A percentile compares a stretch with the other conserved stretches of the same genome.
These are phyloP conservation scores for Patellaria atrata DNA, from an alignment of 495 filamentous ascomycete species.

Conservation along the genomic window DNA sequence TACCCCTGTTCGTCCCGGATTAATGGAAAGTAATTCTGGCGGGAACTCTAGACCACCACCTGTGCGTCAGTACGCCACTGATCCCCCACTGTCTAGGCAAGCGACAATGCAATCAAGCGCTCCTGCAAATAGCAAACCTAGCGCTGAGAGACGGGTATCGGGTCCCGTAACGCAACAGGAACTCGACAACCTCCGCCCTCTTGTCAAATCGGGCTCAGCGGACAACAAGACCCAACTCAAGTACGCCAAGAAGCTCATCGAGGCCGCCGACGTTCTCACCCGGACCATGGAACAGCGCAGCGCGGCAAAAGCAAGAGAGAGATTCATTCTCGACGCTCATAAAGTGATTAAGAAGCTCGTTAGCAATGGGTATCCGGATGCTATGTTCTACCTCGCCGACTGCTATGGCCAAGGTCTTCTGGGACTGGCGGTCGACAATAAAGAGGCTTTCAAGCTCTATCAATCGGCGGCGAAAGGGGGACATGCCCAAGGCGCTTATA, in stretches of 20 bases:
- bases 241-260: slow-evolving; percentile 73
- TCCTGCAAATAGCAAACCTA: too few relatives aligned
- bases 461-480: slow-evolving; percentile 84
- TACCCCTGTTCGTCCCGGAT: slow-evolving; percentile 62
- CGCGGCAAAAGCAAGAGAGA: slow-evolving; percentile 62
- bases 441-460: slow-evolving; percentile 84
- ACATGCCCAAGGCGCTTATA: slow-evolving; percentile 76
- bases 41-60: slow-evolving; percentile 46
- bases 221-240: slow-evolving; percentile 56
- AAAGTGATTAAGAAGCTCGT: slow-evolving; percentile 83
- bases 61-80: slow-evolving; percentile 53
- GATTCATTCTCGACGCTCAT: slow-evolving; percentile 70
- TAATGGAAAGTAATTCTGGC: slow-evolving; percentile 30
- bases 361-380: slow-evolving; percentile 52
- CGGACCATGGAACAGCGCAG: slow-evolving; percentile 62
- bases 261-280: slow-evolving; percentile 66
- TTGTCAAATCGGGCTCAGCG: slow-evolving; percentile 50
- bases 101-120: slow-evolving; percentile 23
- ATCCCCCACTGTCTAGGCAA: slow-evolving; percentile 25
- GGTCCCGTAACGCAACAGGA: slow-evolving; percentile 60
- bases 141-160: slow-evolving; percentile 12
- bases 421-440: slow-evolving; percentile 60
- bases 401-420: slow-evolving; percentile 64
- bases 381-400: slow-evolving; percentile 89
- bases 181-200: slow-evolving; percentile 54